These are phyloP conservation scores for Thyridium curvatum DNA, from an alignment of 2,329 filamentous ascomycete genomes.

Conservation along the genomic window DNA sequence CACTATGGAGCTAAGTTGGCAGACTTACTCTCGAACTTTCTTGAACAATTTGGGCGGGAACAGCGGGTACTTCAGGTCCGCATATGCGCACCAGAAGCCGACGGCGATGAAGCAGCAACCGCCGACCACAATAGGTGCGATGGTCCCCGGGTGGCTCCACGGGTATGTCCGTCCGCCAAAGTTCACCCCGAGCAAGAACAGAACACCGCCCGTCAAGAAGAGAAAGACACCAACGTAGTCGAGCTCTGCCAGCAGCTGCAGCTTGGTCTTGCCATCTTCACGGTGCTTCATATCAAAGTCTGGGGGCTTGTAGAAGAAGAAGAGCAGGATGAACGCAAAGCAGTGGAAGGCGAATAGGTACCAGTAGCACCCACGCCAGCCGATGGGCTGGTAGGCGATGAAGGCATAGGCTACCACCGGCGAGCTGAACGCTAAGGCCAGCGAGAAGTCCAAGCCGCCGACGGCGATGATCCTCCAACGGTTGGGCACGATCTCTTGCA, in stretches of 20 bases:
- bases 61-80: slow-evolving; percentile 18
- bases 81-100: slow-evolving; percentile 19
- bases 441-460: slow-evolving; percentile 22
- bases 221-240: slow-evolving; percentile 18
- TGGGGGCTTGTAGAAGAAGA: slow-evolving; percentile 25
- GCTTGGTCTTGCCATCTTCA: slow-evolving; percentile 13
- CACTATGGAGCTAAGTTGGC: neutral
- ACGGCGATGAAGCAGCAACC: slow-evolving; percentile 18
- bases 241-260: slow-evolving; percentile 14
- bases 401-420: slow-evolving; percentile 20
- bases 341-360: slow-evolving; percentile 13
- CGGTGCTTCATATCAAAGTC: slow-evolving; percentile 25
- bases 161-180: slow-evolving; percentile 20
- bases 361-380: slow-evolving; percentile 12
- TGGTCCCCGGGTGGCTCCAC: slow-evolving; percentile 18
- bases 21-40: slow-evolving; percentile 15
- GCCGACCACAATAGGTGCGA: slow-evolving; percentile 22
- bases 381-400: slow-evolving; percentile 21
- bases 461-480: slow-evolving; percentile 24
- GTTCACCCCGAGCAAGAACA: slow-evolving; percentile 22
- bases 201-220: slow-evolving; percentile 16
- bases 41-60: slow-evolving; percentile 21
- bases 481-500: slow-evolving; percentile 8
- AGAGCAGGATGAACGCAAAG: slow-evolving; percentile 13
- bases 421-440: slow-evolving; percentile 5